phyloP scores from a whole-genome alignment of 306 rosid genomes.

The Inga oerstediana region DNA sequence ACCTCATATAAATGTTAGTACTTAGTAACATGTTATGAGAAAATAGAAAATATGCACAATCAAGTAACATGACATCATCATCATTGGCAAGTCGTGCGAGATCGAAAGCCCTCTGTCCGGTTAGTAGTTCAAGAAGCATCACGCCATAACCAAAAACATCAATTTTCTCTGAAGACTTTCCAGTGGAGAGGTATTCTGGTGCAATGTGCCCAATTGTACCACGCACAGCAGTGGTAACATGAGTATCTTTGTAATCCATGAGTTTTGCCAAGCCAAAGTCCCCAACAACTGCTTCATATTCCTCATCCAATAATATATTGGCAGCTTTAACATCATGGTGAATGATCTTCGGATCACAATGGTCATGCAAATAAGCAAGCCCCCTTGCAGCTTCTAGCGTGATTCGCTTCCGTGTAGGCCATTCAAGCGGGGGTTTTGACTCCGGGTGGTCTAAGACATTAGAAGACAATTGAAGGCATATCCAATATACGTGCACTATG shows the following conservation, averaged over 20 bases:
- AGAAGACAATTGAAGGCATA: not conserved
- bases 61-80: constrained; percentile 32
- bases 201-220: constrained; percentile 35
- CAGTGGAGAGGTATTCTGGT: constrained; percentile 32
- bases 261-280: constrained; percentile 34
- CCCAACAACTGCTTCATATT: constrained; percentile 36
- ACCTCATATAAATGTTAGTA: not conserved
- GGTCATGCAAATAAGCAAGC: constrained; percentile 36
- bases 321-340: constrained; percentile 36
- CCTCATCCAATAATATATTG: constrained; percentile 31
- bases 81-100: constrained; percentile 11
- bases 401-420: constrained; percentile 18
- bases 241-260: constrained; percentile 27
- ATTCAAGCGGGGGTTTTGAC: constrained; percentile 8
- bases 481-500: not conserved
- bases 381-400: constrained; percentile 33
- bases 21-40: not conserved
- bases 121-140: constrained; percentile 36
- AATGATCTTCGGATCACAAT: constrained; percentile 24
- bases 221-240: constrained; percentile 28
- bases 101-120: constrained; percentile 20
- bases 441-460: constrained; percentile 17
- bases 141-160: constrained; percentile 36
- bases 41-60: constrained; percentile 29
- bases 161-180: constrained; percentile 27